Base-by-base conservation (phyloP, 371 early-diverging fungal genomes). In the Apophysomyces ossiformis region DNA sequence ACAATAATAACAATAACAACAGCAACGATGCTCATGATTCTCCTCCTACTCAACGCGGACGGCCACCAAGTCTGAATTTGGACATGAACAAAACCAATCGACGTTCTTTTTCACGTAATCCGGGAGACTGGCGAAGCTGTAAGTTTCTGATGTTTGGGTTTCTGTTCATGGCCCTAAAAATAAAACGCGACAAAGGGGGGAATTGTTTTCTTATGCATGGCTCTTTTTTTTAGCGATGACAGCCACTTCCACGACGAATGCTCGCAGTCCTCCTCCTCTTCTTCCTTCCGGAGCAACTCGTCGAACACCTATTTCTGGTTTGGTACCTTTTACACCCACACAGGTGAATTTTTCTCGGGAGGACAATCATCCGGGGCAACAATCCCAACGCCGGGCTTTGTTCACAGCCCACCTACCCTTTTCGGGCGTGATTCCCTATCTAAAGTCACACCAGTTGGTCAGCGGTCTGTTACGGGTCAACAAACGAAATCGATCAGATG, bases 381-480 rank as follows among this genome's bases (percentile, higher is more conserved):
- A 65, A 41, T 62, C 67, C 35, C 76, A 78, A 57, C 79, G 86
- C 7, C 82, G 85, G 9, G 79, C 86, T 0, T 58, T 86, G 8
- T 86, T 86, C 69, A 73, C 73, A 13, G 82, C 86, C 7, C 86
- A 86, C 56, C 54, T 86, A 39, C 83, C 85, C 5, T 86, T 84
- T 64, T 86, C 86, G 0, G 81, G 82, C 36, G 69, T 78, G 1
- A 68, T 75, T 6, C 81, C 81, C 21, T 67, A 74, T 37, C 69
- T 86, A 7, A 84, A 86, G 58, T 69, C 82, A 11, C 69, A 74
- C 18, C 65, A 69, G 21, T 60, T 81, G 11, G 85, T 87, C 21
- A 84, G 88, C 54, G 96, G 95, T 16, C 71, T 86, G 1, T 66
- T 96, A 37, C 89, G 96, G 39, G 88, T 95, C 69, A 96, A 93